Evolutionary conservation across 225 moss, liverwort and hornwort species (phyloP), one percentile per base, ranked within the genome.

Genomic region (Polytrichum commune): DNA sequence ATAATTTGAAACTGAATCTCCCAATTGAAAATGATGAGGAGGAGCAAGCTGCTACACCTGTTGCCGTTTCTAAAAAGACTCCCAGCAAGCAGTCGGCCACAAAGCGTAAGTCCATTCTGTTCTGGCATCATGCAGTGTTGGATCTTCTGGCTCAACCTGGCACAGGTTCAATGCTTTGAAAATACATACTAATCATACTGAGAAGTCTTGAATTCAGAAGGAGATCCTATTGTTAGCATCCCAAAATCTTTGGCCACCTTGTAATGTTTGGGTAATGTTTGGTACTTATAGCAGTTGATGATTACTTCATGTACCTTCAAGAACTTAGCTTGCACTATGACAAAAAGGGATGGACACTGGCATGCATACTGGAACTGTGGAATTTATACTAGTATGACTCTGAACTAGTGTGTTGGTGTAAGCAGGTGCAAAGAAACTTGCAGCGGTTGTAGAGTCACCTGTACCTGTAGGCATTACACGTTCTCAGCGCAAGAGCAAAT

Each of bases 401-500:
- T 46, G 61, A 73, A 81, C 73, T 79, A 65, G 80, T 28, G 38
- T 24, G 63, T 72, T 57, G 22, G 27, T 60, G 26, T 46, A 69
- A 65, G 64, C 82, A 88, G 87, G 77, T 27, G 64, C 78, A 46
- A 88, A 75, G 69, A 84, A 84, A 77, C 7, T 70, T 71, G 61
- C 28, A 67, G 67, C 76, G 77, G 62, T 75, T 54, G 77, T 62
- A 19, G 75, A 79, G 68, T 79, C 84, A 20, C 82, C 87, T 20
- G 67, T 77, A 29, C 27, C 77, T 32, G 72, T 79, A 54, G 79
- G 71, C 65, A 35, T 79, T 65, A 71, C 84, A 29, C 81, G 87
- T 62, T 84, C 87, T 60, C 77, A 79, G 27, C 87, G 84, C 8
- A 81, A 88, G 66, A 84, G 84, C 68, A 88, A 88, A 75, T 79